Conservation (phyloP, 257 asterid species). For the Nyctanthes arbortristis region DNA sequence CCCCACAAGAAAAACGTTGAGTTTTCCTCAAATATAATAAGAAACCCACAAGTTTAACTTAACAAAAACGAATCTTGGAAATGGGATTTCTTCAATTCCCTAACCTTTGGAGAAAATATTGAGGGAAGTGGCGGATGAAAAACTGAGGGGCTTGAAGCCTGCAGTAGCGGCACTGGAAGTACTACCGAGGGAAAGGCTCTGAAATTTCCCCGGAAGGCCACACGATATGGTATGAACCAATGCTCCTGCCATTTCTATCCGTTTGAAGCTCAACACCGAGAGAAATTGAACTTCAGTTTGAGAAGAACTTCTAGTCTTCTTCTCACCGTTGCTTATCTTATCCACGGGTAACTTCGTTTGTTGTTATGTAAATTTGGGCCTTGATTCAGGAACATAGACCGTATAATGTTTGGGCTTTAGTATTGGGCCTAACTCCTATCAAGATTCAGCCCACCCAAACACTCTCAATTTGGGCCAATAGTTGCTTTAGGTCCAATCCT, state of each 20-base stretch:
- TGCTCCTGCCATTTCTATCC: slow-evolving; percentile 39
- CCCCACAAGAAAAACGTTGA: background rate
- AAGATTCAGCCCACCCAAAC: too few species aligned
- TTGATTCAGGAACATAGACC: background rate
- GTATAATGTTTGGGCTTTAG: too few species aligned
- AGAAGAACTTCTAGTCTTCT: background rate
- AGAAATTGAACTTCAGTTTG: background rate
- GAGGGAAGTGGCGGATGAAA: slow-evolving; percentile 58
- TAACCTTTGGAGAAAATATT: slow-evolving; percentile 67
- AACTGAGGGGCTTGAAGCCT: slow-evolving; percentile 62
- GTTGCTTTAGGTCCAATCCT: too few species aligned
- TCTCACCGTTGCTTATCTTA: background rate
- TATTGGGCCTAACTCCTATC: too few species aligned
- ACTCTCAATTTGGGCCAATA: too few species aligned
- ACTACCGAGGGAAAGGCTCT: slow-evolving; percentile 46
- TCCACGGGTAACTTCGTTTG: background rate
- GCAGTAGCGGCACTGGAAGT: slow-evolving; percentile 22
- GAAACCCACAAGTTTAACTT: background rate
- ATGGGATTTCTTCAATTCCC: background rate
- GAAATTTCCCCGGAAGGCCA: slow-evolving; percentile 47
- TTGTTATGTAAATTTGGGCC: background rate
- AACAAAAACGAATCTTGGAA: background rate
- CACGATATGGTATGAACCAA: slow-evolving; percentile 64
- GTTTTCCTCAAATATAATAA: background rate
- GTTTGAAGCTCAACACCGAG: background rate